Conservation (phyloP, 2,329 filamentous ascomycete species). For the Hysterium pulicare region DNA sequence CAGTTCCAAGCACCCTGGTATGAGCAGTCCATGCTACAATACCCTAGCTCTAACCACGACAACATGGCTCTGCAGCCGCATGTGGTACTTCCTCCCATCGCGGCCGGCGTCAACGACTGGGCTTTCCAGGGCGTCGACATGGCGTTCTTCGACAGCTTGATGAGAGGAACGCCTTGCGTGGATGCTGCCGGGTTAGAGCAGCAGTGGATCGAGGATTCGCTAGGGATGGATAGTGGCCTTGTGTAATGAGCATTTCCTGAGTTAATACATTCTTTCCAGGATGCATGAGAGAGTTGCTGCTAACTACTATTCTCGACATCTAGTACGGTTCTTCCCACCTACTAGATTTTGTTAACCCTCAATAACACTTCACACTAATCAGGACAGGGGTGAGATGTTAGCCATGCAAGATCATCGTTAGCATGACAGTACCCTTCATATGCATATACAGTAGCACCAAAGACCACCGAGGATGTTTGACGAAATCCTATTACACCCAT, state of each 20-base stretch:
- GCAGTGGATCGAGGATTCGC: not conserved
- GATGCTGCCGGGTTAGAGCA: not conserved
- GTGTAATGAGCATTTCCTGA: not conserved
- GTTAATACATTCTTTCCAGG: not conserved
- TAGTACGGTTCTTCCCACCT: too few species aligned
- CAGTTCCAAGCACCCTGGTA: not conserved
- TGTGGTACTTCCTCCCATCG: slow-evolving; percentile 1
- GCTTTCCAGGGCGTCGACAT: slow-evolving; percentile 9
- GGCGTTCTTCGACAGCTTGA: slow-evolving; percentile 8
- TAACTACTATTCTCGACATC: too few species aligned
- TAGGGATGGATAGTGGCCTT: not conserved
- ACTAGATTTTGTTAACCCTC: too few species aligned
- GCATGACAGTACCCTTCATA: too few species aligned
- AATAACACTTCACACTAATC: too few species aligned
- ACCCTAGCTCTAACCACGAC: not conserved
- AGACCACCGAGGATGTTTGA: too few species aligned
- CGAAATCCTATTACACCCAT: too few species aligned
- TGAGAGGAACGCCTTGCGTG: slow-evolving; percentile 1
- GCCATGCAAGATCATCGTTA: too few species aligned
- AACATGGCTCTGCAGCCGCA: not conserved
- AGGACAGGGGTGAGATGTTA: too few species aligned
- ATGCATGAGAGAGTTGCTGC: too few species aligned
- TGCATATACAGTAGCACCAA: too few species aligned
- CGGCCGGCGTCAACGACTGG: slow-evolving; percentile 7
- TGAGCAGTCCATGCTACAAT: not conserved